Percentiles rank a stretch among this genome's conserved stretches.
Conservation (phyloP, 129 eudicot genomes). For the Flaveria trinervia region DNA sequence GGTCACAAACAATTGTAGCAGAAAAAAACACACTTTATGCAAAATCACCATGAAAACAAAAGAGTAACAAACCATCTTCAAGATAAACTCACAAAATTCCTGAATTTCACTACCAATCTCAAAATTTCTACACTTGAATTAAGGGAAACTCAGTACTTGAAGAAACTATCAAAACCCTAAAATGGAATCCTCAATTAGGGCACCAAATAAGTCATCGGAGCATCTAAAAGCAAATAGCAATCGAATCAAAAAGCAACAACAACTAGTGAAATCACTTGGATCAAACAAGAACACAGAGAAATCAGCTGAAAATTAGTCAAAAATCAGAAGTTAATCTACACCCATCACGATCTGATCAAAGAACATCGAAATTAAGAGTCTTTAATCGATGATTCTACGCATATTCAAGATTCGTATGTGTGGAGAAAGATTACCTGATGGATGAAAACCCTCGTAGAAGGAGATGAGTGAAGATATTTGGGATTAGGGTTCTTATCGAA, state of each 20-base stretch:
- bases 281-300: background rate
- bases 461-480: background rate
- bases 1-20: background rate
- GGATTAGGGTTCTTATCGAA: constrained; percentile 38
- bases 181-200: constrained; percentile 25
- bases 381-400: constrained; percentile 3
- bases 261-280: too few relatives aligned
- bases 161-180: too few relatives aligned
- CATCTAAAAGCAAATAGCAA: background rate
- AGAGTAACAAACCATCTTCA: background rate
- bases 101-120: constrained; percentile 25
- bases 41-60: too few relatives aligned
- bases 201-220: constrained; percentile 22
- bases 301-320: constrained; percentile 23
- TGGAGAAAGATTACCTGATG: constrained; percentile 32
- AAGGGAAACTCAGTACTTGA: too few relatives aligned
- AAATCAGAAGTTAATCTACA: constrained; percentile 14
- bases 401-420: background rate
- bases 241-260: constrained; percentile 1
- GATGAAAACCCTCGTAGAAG: constrained; percentile 28
- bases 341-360: constrained; percentile 33
- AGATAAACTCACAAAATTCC: background rate
- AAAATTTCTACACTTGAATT: background rate
- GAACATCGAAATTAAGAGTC: constrained; percentile 5
- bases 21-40: background rate